Conservation (phyloP, 306 rosid species). For the Malus orientalis region DNA sequence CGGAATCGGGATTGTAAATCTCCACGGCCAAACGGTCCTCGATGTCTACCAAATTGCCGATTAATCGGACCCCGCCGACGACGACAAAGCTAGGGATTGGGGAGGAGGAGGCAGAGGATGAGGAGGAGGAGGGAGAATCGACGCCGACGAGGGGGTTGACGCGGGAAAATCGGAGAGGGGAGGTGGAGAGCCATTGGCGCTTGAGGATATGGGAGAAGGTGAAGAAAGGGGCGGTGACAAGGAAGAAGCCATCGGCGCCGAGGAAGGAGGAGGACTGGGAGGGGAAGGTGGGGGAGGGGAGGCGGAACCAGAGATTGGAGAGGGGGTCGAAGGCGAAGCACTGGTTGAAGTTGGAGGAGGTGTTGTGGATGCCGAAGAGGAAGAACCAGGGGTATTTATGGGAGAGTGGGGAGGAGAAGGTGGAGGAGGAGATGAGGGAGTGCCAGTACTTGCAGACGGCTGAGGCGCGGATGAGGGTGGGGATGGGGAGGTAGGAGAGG, state of each 20-base stretch:
- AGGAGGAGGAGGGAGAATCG: neutral
- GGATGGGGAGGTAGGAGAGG: constrained; percentile 58
- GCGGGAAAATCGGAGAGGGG: constrained; percentile 61
- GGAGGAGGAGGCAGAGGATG: neutral
- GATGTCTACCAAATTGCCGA: constrained; percentile 68
- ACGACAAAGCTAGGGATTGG: constrained; percentile 35
- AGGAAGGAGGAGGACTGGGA: constrained; percentile 39
- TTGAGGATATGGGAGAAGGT: constrained; percentile 41
- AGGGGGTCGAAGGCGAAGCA: constrained; percentile 75
- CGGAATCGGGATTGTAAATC: constrained; percentile 45
- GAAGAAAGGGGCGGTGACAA: constrained; percentile 59
- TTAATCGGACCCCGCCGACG: constrained; percentile 71
- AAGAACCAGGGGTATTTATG: constrained; percentile 56
- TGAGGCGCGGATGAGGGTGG: constrained; percentile 44
- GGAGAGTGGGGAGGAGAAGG: constrained; percentile 26
- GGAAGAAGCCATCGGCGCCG: constrained; percentile 52
- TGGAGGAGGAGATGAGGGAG: constrained; percentile 40
- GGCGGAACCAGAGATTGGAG: constrained; percentile 56
- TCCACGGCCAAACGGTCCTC: constrained; percentile 73
- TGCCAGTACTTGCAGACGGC: constrained; percentile 71
- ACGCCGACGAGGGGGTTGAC: constrained; percentile 75
- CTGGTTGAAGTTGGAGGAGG: constrained; percentile 65
- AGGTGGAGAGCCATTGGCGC: constrained; percentile 36
- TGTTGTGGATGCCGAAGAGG: constrained; percentile 76
- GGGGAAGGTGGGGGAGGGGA: constrained; percentile 34